Conservation (phyloP, 805 yeast species). For the Saccharomycopsis fodiens region DNA sequence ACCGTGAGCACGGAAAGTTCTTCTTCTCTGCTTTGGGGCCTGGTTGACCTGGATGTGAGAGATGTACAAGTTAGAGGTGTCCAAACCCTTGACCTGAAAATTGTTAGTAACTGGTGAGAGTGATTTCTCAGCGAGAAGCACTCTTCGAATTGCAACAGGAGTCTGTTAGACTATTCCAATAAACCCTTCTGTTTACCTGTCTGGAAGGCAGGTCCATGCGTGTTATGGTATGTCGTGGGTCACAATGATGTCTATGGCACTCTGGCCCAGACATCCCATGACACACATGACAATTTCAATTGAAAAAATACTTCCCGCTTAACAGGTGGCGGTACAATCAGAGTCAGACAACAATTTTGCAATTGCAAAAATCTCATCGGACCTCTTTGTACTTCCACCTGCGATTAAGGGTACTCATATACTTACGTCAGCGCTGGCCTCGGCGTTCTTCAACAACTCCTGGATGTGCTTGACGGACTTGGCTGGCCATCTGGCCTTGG, state of each 20-base stretch:
- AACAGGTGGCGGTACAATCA: neutral
- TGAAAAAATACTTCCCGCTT: slow-evolving; percentile 9
- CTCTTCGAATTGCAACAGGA: neutral
- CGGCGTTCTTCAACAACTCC: slow-evolving; percentile 95
- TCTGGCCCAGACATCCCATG: neutral
- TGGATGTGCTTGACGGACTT: slow-evolving; percentile 94
- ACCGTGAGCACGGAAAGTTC: slow-evolving; percentile 99
- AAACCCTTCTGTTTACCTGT: neutral
- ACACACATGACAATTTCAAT: neutral
- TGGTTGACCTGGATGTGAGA: slow-evolving; percentile 99
- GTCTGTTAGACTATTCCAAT: neutral
- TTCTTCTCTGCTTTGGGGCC: slow-evolving; percentile 99
- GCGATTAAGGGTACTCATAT: slow-evolving; percentile 22
- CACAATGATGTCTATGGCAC: too few relatives aligned
- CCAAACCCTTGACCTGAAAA: slow-evolving; percentile 83
- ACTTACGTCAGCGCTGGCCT: slow-evolving; percentile 90
- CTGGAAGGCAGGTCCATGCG: too few relatives aligned
- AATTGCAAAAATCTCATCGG: too few relatives aligned
- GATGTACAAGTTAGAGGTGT: slow-evolving; percentile 85
- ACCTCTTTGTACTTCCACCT: too few relatives aligned
- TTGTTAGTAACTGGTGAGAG: slow-evolving; percentile 11
- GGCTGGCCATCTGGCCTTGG: slow-evolving; percentile 99
- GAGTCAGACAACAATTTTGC: neutral
- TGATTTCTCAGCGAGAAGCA: slow-evolving; percentile 4
- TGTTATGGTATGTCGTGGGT: neutral